A percentile compares a stretch with the other conserved stretches of the same genome.
Conservation (phyloP, 1,284 basidiomycete genomes). For the Cutaneotrichosporon sp. region DNA sequence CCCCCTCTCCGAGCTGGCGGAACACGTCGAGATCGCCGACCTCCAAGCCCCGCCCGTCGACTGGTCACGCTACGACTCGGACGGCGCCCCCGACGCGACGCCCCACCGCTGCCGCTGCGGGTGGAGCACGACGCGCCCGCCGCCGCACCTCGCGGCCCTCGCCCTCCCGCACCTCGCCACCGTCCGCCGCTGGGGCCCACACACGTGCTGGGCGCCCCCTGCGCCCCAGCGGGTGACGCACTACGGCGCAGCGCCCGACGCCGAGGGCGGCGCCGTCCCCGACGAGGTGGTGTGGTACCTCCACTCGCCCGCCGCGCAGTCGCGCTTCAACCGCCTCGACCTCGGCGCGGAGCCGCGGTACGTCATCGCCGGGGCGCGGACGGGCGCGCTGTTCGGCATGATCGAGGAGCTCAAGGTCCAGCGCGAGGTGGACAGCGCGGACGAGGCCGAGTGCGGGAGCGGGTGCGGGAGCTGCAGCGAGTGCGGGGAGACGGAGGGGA, state of each 20-base stretch:
- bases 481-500: not conserved
- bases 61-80: not conserved
- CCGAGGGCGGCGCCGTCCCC: not conserved
- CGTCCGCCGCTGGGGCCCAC: slow-evolving; percentile 1
- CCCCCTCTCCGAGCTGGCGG: not conserved
- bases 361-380: not conserved
- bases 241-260: not conserved
- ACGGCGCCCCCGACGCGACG: not conserved
- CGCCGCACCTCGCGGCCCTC: not conserved
- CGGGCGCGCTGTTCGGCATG: not conserved
- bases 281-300: slow-evolving; percentile 1
- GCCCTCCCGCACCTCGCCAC: not conserved
- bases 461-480: too few species aligned
- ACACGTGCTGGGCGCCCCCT: not conserved
- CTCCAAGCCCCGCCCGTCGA: not conserved
- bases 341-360: not conserved
- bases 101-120: not conserved
- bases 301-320: not conserved
- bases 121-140: not conserved
- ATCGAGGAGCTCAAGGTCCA: not conserved
- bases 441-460: not conserved
- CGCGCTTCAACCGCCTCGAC: slow-evolving; percentile 2
- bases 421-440: not conserved
- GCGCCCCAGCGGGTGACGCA: not conserved
- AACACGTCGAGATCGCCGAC: not conserved